A percentile compares a stretch with the other conserved stretches of the same genome.
Conservation (phyloP, 768 basidiomycete species). For the Kwoniella pini region DNA sequence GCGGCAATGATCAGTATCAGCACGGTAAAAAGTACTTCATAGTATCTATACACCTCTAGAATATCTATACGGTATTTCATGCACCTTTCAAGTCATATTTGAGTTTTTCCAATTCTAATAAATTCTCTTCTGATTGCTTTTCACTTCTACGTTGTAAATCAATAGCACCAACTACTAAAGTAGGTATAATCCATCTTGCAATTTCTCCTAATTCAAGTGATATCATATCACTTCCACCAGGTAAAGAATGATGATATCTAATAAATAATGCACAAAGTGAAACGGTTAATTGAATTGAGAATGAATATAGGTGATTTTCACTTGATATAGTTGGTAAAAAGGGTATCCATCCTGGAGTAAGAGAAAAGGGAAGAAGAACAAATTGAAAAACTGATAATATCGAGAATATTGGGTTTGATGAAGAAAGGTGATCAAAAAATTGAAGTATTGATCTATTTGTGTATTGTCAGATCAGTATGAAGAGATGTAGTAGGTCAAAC, state of each 20-base stretch:
- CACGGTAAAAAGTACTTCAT: no score
- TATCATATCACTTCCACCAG: neutral
- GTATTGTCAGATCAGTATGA: neutral
- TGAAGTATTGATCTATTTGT: slow-evolving; percentile 24
- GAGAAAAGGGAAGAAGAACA: slow-evolving; percentile 38
- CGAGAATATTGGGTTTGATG: slow-evolving; percentile 13
- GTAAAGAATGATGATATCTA: slow-evolving; percentile 3
- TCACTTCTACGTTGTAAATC: slow-evolving; percentile 35
- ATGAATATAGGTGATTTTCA: slow-evolving; percentile 24
- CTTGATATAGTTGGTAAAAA: slow-evolving; percentile 7
- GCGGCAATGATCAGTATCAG: no score
- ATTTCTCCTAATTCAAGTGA: slow-evolving; percentile 19
- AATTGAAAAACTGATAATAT: slow-evolving; percentile 22
- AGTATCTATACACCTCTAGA: no score
- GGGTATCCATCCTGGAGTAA: slow-evolving; percentile 26
- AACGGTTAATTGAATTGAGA: slow-evolving; percentile 27
- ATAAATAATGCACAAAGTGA: slow-evolving; percentile 16
- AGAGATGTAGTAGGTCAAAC: neutral
- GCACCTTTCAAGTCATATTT: slow-evolving; percentile 40
- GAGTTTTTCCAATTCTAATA: slow-evolving; percentile 26
- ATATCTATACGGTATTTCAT: neutral
- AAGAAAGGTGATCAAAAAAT: slow-evolving; percentile 14
- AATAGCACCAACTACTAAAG: slow-evolving; percentile 24
- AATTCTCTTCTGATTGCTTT: slow-evolving; percentile 18
- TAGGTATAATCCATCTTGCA: slow-evolving; percentile 34